Base-by-base conservation (phyloP, 805 yeast genomes). In the Saccharomycopsis amapae region DNA sequence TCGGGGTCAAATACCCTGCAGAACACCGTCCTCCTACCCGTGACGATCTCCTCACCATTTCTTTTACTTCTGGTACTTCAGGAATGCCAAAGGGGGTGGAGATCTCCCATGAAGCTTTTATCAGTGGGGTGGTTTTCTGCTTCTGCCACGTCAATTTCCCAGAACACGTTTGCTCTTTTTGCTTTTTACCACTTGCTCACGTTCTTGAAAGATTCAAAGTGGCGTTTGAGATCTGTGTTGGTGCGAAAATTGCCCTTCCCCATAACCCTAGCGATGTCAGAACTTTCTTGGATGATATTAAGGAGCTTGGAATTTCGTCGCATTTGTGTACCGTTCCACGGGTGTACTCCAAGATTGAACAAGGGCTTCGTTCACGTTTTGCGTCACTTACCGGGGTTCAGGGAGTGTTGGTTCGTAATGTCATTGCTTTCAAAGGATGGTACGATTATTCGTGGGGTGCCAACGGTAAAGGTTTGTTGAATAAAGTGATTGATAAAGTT, bases 21-120 rank as follows among this genome's bases (percentile, higher is more conserved):
- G 56, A 65, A 46, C 53, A 56, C 51, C 33, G 50, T 35, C 71
- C 73, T 2, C 77, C 81, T 4, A 54, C 54, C 1, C 70, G 74
- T 1, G 64, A 67, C 4, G 65, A 66, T 28, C 51, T 65, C 3
- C 68, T 70, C 51, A 74, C 82, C n/a, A 71, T 78, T 39, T 74
- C 76, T 18, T 78, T 77, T 57, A 78, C 84, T 4, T 76, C 81
- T 0, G 84, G 84, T n/a, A 78, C 84, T 2, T 76, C 82, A 2
- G 81, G 82, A 2, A 61, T 71, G 25, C 84, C 84, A 31, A 78
- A 78, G 58, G 84, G 84, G 24, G 83, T 74, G 13, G 69, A 72
- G 26, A 49, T 69, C 17, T 60, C 73, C 6, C 80, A 78, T 35
- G 56, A 25, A 18, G 38, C 19, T 9, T 44, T 47, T 25, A 20